phyloP scores from a whole-genome alignment of 345 rosid genomes.

The Brassica rapa region DNA sequence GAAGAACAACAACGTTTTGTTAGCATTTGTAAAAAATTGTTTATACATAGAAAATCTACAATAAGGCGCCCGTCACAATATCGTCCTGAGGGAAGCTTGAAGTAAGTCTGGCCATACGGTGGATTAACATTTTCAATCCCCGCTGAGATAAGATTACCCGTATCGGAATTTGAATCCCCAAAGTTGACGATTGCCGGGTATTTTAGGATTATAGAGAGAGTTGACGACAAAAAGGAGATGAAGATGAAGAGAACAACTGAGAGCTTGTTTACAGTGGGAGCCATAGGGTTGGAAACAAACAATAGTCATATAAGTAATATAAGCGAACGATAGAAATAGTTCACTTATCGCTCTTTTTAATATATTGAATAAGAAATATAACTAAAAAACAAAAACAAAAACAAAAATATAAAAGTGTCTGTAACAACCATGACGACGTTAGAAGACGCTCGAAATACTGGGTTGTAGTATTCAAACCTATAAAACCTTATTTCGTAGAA shows the following conservation, averaged over 20 bases:
- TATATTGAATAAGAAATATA: not conserved
- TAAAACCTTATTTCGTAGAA: not conserved
- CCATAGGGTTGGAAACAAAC: slow-evolving; percentile 28
- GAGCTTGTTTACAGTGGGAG: slow-evolving; percentile 16
- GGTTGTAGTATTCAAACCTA: not conserved
- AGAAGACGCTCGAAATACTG: not conserved
- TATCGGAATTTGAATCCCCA: slow-evolving; percentile 92
- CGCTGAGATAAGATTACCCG: slow-evolving; percentile 73
- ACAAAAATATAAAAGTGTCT: not conserved
- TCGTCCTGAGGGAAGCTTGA: slow-evolving; percentile 69
- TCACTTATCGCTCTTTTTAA: not conserved
- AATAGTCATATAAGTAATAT: not conserved
- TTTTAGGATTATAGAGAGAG: slow-evolving; percentile 51
- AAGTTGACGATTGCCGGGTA: slow-evolving; percentile 80
- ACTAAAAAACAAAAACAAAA: not conserved
- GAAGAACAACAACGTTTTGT: not conserved
- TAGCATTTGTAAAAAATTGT: not conserved
- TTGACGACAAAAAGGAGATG: slow-evolving; percentile 36
- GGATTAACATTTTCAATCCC: slow-evolving; percentile 63
- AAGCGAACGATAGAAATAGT: slow-evolving; percentile 1
- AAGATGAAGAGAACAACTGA: slow-evolving; percentile 32
- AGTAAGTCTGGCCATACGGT: slow-evolving; percentile 72
- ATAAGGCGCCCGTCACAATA: slow-evolving; percentile 84
- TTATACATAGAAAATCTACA: slow-evolving; percentile 73
- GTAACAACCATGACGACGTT: not conserved